Conservation (phyloP, 192 early-diverging fungal genomes). For the Gigaspora rosea region DNA sequence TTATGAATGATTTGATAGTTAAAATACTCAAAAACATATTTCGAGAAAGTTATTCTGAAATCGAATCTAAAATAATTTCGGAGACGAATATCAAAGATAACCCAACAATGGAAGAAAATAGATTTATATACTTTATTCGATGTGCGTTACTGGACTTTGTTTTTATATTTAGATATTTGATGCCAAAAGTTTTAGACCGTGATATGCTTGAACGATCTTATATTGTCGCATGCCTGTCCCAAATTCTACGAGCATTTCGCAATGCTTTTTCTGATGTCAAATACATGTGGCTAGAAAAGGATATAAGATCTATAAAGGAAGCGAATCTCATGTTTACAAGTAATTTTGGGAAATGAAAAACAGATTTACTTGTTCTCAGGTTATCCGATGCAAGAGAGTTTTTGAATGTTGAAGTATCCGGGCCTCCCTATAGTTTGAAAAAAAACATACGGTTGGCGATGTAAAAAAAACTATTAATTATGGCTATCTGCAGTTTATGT, state of each 20-base stretch:
- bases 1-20: too few species aligned
- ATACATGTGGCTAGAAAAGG: constrained; percentile 5
- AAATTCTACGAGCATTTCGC: constrained; percentile 18
- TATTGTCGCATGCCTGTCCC: constrained; percentile 20
- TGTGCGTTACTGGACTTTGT: constrained; percentile 20
- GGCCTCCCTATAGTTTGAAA: constrained; percentile 10
- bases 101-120: too few species aligned
- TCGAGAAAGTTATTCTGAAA: too few species aligned
- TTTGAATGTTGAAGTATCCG: constrained; percentile 21
- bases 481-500: constrained; percentile 29
- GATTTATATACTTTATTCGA: neutral
- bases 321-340: neutral
- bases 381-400: constrained; percentile 20
- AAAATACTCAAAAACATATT: too few species aligned
- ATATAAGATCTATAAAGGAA: constrained; percentile 19
- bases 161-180: constrained; percentile 17
- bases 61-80: too few species aligned
- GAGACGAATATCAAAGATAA: too few species aligned
- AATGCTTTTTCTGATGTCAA: constrained; percentile 18
- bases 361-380: neutral
- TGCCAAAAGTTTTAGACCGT: constrained; percentile 16
- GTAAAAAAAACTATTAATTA: constrained; percentile 27
- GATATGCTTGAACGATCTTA: constrained; percentile 27
- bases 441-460: constrained; percentile 26
- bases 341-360: neutral